Conservation (phyloP, 768 basidiomycete genomes). For the Leccinum aurantiacum region DNA sequence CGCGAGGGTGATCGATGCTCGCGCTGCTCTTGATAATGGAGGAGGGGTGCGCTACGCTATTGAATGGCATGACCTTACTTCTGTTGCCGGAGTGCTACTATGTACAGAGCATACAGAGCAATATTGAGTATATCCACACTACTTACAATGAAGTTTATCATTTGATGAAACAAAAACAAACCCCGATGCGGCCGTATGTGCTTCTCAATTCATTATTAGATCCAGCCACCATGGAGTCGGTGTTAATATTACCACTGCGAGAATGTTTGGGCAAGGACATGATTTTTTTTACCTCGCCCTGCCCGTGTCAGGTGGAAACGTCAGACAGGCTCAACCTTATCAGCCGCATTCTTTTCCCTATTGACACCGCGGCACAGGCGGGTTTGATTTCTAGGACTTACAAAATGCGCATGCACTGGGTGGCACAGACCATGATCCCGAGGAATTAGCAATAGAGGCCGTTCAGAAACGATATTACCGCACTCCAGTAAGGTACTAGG, state of each 20-base stretch:
- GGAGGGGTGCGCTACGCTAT: not conserved
- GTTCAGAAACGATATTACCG: not conserved
- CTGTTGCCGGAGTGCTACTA: no score
- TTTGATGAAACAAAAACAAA: not conserved
- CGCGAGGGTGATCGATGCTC: slow-evolving; percentile 3
- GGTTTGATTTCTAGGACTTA: no score
- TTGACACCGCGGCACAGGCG: no score
- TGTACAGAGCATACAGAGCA: no score
- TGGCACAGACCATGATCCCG: not conserved
- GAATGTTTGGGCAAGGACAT: not conserved
- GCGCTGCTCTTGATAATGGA: slow-evolving; percentile 7
- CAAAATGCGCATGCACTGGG: not conserved
- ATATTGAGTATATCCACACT: not conserved
- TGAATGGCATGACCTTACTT: not conserved
- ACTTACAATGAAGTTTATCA: no score
- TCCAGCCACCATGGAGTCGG: not conserved
- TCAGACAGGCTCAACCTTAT: not conserved
- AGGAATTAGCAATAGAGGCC: not conserved
- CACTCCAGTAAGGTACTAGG: not conserved
- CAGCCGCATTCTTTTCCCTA: no score
- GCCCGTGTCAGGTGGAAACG: not conserved
- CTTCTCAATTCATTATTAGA: not conserved
- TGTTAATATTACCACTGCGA: no score
- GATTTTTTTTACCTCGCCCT: not conserved
- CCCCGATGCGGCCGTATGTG: not conserved